These are phyloP conservation scores for Penicillium sp. DNA, from an alignment of 2,329 filamentous ascomycete species.

Conservation along the genomic window DNA sequence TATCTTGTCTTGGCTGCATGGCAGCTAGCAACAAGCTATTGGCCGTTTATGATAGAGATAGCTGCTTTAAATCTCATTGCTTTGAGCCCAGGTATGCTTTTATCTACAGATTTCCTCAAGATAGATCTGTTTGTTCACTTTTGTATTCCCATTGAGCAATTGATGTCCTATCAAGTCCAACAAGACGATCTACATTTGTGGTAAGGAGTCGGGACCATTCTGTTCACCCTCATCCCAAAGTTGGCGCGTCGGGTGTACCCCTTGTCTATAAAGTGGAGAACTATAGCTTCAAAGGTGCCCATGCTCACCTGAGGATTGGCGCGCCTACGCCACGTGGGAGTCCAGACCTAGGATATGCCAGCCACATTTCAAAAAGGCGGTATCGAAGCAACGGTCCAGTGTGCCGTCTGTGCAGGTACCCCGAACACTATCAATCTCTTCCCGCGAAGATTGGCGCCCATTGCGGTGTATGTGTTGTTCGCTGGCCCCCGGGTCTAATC, in stretches of 20 bases:
- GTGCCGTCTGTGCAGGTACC: constrained; percentile 11
- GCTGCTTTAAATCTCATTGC: not conserved
- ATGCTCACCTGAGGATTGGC: not conserved
- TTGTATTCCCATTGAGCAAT: too few species aligned
- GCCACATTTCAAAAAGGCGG: constrained; percentile 12
- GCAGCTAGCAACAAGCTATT: not conserved
- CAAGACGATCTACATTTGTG: too few species aligned
- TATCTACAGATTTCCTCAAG: too few species aligned
- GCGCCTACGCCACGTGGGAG: constrained; percentile 17
- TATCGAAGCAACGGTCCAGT: constrained; percentile 4
- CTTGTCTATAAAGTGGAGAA: constrained; percentile 4
- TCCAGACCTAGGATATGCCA: constrained; percentile 9
- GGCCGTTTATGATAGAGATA: not conserved
- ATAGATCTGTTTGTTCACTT: too few species aligned
- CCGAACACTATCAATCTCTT: too few species aligned
- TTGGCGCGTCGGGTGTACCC: too few species aligned
- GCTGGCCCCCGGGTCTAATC: not conserved
- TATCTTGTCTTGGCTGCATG: constrained; percentile 5
- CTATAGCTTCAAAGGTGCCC: constrained; percentile 3
- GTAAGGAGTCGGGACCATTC: too few species aligned
- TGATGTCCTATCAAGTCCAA: too few species aligned
- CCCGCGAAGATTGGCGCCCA: too few species aligned
- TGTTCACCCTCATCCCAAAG: too few species aligned
- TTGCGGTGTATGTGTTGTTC: constrained; percentile 12
- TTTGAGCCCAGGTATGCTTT: too few species aligned